Evolutionary conservation across 225 moss, liverwort and hornwort species (phyloP).

Genomic region (Thuidium tamariscinum): DNA sequence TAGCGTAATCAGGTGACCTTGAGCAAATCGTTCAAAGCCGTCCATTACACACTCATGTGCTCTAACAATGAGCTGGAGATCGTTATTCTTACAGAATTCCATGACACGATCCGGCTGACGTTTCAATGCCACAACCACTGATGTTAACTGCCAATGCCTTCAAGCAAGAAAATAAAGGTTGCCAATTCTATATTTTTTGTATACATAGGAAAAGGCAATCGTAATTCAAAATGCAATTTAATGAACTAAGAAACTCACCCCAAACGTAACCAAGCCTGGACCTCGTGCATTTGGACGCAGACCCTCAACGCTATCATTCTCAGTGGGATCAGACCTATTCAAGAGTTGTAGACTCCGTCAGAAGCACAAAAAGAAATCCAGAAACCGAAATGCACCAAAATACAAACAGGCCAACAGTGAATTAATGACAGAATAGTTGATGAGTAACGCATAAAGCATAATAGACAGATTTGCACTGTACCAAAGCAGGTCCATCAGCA

Average conservation of each 20-base stretch:
- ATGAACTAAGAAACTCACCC: conserved; percentile 34
- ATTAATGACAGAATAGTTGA: background rate
- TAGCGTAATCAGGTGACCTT: conserved; percentile 89
- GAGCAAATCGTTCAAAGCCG: conserved; percentile 95
- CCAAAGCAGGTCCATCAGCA: conserved; percentile 97
- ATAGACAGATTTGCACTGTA: conserved; percentile 6
- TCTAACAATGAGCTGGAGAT: conserved; percentile 93
- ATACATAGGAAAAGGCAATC: background rate
- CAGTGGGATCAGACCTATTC: conserved; percentile 94
- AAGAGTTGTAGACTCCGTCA: background rate
- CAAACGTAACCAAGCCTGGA: conserved; percentile 95
- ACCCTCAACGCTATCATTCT: conserved; percentile 98
- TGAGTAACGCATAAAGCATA: background rate
- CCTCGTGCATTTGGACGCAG: conserved; percentile 93
- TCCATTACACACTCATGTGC: conserved; percentile 99
- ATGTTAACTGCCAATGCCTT: background rate
- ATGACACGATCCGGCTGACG: conserved; percentile 88
- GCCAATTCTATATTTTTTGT: background rate
- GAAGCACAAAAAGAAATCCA: background rate
- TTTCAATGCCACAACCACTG: background rate
- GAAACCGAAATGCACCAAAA: background rate
- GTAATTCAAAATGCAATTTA: background rate
- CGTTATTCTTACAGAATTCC: conserved; percentile 98
- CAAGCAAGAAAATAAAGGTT: background rate
- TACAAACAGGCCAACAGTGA: background rate